Base-by-base conservation (phyloP, 768 basidiomycete species). In the Xerocomus spinulosus region DNA sequence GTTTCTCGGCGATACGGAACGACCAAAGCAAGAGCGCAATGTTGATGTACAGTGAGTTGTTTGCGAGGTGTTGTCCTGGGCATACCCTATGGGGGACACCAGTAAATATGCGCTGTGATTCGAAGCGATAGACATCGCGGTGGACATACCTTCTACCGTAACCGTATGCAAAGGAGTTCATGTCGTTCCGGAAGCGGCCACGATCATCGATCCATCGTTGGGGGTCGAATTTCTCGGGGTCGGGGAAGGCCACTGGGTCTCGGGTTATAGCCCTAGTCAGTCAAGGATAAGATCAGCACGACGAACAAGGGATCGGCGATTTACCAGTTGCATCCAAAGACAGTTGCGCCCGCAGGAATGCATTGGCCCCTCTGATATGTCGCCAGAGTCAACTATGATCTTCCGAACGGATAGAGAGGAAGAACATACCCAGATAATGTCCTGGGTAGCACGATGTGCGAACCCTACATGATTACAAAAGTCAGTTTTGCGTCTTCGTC, bases 11-110 rank as follows among this genome's bases (percentile, higher is more conserved):
- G 20, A 87, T 70, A 0, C 60, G 71, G 68, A 85, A 85, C 0
- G 82, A 76, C 81, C 82, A 85, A 17, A 81, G 70, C 6, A 80
- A 60, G 12, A 83, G 68, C 0, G 81, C 79, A 1, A 81, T 75
- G 57, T 78, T 83, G 44, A 85, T 67, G 56, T 79, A 80, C 2
- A 85, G 64, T 4, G 83, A 84, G 4, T n/a, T 35, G 23, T 53
- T 47, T 4, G 53, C 82, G 23, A 85, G 72, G 59, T 81, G 69
- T 49, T 74, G 75, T 1, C 82, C 82, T 0, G 81, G 82, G 45
- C 82, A 85, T 2, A 82, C 72, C 32, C 82, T 77, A 14, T 30
- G 21, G 4, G 20, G 5, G 8, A 17, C 2, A 4, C 14, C 21
- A n/a, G 40, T 36, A 32, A 17, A 24, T 20, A 13, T 17, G 6